A percentile compares a stretch with the other conserved stretches of the same genome.
phyloP scores from a whole-genome alignment of 2,329 filamentous ascomycete species.

The Fusarium staphyleae region DNA sequence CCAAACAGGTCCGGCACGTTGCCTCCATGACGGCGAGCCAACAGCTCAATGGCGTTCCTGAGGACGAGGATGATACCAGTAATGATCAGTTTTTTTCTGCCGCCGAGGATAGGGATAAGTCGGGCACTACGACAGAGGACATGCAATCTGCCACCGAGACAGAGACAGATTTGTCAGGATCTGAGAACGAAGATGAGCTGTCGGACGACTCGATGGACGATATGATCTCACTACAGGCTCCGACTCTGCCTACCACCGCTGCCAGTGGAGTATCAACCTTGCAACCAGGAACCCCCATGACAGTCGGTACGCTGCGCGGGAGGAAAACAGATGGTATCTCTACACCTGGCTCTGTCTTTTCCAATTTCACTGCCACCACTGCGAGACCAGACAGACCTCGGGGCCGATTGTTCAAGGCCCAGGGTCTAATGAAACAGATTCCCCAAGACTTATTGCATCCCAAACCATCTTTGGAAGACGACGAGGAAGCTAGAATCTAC shows the following conservation, averaged over 20 bases:
- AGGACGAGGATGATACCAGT: constrained; percentile 79
- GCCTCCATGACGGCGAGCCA: constrained; percentile 53
- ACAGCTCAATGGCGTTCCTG: constrained; percentile 62
- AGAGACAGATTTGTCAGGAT: constrained; percentile 67
- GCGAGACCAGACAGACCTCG: constrained; percentile 74
- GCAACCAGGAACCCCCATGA: constrained; percentile 81
- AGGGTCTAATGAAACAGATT: constrained; percentile 75
- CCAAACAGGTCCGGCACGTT: constrained; percentile 58
- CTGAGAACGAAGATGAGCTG: constrained; percentile 73
- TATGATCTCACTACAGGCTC: constrained; percentile 87
- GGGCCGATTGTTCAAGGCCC: constrained; percentile 83
- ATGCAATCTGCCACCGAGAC: constrained; percentile 67
- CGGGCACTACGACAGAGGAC: constrained; percentile 65
- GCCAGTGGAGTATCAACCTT: constrained; percentile 82
- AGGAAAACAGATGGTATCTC: constrained; percentile 73
- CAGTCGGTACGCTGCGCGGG: constrained; percentile 65
- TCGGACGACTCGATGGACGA: constrained; percentile 94
- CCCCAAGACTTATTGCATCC: constrained; percentile 84
- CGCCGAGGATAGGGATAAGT: constrained; percentile 76
- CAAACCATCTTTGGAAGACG: constrained; percentile 76
- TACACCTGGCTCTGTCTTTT: constrained; percentile 89
- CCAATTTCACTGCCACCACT: constrained; percentile 85
- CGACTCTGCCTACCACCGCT: constrained; percentile 77
- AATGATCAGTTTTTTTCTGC: constrained; percentile 95
- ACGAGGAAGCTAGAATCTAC: constrained; percentile 88